phyloP scores from a whole-genome alignment of 176 grass and related monocot species.

The Eleusine coracana region DNA sequence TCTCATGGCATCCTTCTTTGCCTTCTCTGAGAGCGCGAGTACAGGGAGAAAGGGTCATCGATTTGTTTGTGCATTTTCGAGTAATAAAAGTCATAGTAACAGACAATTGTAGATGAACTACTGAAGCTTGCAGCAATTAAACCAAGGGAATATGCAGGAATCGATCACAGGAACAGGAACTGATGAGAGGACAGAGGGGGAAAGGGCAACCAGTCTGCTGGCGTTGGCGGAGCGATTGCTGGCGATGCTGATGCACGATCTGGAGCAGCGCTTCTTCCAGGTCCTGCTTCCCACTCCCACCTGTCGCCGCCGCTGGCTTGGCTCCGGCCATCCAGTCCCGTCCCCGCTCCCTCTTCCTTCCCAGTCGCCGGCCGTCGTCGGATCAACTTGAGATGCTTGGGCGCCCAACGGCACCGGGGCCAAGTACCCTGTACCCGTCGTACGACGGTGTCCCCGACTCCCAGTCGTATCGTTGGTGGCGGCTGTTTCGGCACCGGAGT shows the following conservation, averaged over 20 bases:
- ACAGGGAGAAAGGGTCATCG: neutral
- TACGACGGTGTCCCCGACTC: too few species aligned
- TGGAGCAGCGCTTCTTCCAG: slow-evolving; percentile 73
- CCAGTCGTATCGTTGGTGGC: too few species aligned
- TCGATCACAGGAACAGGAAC: neutral
- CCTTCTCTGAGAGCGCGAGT: slow-evolving; percentile 47
- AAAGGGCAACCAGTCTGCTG: slow-evolving; percentile 55
- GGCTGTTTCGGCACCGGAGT: neutral
- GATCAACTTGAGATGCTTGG: neutral
- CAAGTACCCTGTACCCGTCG: neutral
- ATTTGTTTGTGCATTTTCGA: neutral
- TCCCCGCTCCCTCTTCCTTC: neutral
- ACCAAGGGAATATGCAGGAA: neutral
- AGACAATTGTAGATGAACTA: neutral
- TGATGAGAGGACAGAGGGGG: neutral
- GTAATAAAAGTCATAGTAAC: neutral
- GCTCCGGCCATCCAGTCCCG: slow-evolving; percentile 42
- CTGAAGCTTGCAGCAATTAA: neutral
- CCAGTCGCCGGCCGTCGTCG: neutral
- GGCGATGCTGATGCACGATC: slow-evolving; percentile 62
- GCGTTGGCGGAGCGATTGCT: slow-evolving; percentile 56
- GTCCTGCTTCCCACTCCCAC: slow-evolving; percentile 45
- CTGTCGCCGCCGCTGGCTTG: slow-evolving; percentile 34
- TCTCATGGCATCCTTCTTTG: slow-evolving; percentile 55
- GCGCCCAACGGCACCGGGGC: neutral